Base-by-base conservation (phyloP, 345 rosid genomes). In the Conringia planisiliqua region DNA sequence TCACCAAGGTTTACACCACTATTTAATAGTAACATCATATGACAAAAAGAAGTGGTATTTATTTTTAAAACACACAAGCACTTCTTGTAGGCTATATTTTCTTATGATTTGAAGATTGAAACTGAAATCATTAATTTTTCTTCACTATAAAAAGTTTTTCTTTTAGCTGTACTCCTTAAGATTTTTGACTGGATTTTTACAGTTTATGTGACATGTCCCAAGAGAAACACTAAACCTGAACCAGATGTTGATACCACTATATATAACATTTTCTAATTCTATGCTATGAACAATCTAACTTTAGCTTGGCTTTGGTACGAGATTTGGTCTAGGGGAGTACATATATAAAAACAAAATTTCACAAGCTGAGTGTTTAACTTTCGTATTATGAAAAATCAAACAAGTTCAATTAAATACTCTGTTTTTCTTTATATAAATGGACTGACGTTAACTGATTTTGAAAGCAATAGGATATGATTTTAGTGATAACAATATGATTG, bases 371-470 rank as follows among this genome's bases (percentile, higher is more conserved):
- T 16, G 51, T 27, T 27, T 55, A 6, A 3, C 8, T 61, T 50
- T 35, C 20, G 40, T 36, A 16, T 8, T 12, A 5, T 38, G 43
- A 10, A 27, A 10, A n/a, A 6, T 3, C 1, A 40, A 51, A 24
- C 27, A 14, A 29, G 5, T 33, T 42, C 13, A 51, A 17, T 65
- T 27, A 65, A 44, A 14, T 30, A 52, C n/a, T 52, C 0, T 52
- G 7, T 38, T 38, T 68, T 17, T 7, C 9, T 12, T 18, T 20
- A 18, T n/a, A 63, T 54, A 32, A 75, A 40, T 22, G 30, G 47
- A 71, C 29, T 69, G 71, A 63, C 64, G 70, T 68, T 51, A 68
- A 68, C 36, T 75, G 48, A 57, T 42, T 8, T 59, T 32, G 63
- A 75, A 68, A 68, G 68, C 57, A 75, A 68, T 61, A 61, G 12